Conservation (phyloP, 306 rosid genomes). For the Pterocarpus macrocarpus region DNA sequence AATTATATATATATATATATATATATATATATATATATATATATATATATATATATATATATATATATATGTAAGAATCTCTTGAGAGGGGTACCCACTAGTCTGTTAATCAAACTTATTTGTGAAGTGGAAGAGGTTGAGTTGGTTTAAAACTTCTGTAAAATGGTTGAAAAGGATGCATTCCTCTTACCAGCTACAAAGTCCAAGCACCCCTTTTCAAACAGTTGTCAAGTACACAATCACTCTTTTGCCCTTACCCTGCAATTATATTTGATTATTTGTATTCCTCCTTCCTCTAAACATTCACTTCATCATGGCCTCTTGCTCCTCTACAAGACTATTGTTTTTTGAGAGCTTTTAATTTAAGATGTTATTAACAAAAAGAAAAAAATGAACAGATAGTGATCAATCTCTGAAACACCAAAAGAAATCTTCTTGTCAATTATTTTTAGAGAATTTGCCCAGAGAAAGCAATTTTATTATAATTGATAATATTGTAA, state of each 20-base stretch:
- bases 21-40: no score
- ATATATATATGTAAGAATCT: no score
- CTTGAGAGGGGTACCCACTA: no score
- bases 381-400: neutral
- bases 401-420: neutral
- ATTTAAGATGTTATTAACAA: neutral
- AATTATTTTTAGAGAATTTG: neutral
- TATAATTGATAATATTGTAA: no score
- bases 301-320: no score
- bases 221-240: conserved; percentile 19
- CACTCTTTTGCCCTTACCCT: conserved; percentile 9
- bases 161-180: neutral
- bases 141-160: neutral
- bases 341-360: neutral
- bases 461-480: no score
- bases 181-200: conserved; percentile 2
- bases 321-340: neutral
- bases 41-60: no score
- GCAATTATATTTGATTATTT: no score
- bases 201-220: neutral
- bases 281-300: no score
- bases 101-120: no score
- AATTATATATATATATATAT: no score
- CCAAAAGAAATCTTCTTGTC: neutral
- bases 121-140: no score